Evolutionary conservation across 768 basidiomycete species (phyloP), one percentile per base, ranked within the genome.

Genomic region (Macrocybe gigantea): DNA sequence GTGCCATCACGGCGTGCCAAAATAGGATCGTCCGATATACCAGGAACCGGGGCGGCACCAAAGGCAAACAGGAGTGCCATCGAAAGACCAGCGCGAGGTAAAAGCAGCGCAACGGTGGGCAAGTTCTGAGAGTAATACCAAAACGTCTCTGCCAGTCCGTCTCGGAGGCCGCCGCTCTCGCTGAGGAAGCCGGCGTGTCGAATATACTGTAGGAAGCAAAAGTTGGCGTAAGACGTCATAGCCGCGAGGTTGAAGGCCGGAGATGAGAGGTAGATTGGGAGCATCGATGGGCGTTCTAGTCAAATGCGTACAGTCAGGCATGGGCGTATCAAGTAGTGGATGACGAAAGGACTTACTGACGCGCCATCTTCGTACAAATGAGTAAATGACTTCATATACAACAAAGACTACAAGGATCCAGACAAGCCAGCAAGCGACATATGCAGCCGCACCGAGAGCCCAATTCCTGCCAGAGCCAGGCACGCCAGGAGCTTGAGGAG

Each of bases 111-210:
- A 37, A 93, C 80, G 0, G 87, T 89, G 5, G 92, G 85, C 33
- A 85, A 62, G 59, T 93, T 91, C 69, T 95, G 93, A 1, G 91
- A 82, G 54, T 88, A 87, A 58, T 80, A 81, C 71, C 82, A 88
- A 61, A 78, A 88, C 10, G 84, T 84, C 66, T 95, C 92, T n/a
- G 92, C 86, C 38, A 93, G 67, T 48, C 71, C 72, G 39, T 66
- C 68, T 49, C 65, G 64, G 48, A 65, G 49, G 56, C 73, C 67
- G 47, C 73, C 77, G 38, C 67, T 68, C 54, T 80, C 73, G 33
- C 70, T 68, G 32, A 34, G 42, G 30, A 72, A 64, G 60, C 86
- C 85, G 33, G 90, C 86, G 29, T 83, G 78, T 37, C 91, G 85
- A 53, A 93, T 72, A 64, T 93, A 78, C 49, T 83, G 80, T 55